Evolutionary conservation across 2,329 filamentous ascomycete genomes (phyloP).

Genomic region (Cordyceps militaris): DNA sequence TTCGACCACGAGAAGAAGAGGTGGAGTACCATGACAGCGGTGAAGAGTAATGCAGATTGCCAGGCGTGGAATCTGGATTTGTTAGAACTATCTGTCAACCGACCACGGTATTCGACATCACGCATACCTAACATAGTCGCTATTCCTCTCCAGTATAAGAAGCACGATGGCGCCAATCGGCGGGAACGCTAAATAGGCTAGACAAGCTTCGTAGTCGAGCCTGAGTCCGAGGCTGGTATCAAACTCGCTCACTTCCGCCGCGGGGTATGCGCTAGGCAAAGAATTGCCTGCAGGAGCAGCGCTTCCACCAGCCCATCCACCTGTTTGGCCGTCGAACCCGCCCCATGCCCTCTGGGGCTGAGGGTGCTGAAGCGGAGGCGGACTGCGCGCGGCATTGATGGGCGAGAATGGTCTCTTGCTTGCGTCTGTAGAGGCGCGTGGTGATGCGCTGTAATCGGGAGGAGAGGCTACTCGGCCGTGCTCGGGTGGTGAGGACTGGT

Average conservation of each 20-base stretch:
- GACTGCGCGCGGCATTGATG: slow-evolving; percentile 33
- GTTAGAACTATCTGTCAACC: neutral
- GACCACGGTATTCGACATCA: neutral
- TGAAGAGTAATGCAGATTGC: slow-evolving; percentile 83
- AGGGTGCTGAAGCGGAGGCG: slow-evolving; percentile 38
- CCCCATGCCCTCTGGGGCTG: slow-evolving; percentile 52
- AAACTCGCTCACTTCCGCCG: slow-evolving; percentile 65
- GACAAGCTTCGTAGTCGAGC: slow-evolving; percentile 81
- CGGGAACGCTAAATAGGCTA: slow-evolving; percentile 81
- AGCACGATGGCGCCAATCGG: slow-evolving; percentile 80
- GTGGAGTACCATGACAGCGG: slow-evolving; percentile 67
- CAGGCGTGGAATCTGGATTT: slow-evolving; percentile 74
- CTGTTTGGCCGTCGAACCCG: slow-evolving; percentile 32
- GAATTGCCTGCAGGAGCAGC: slow-evolving; percentile 16
- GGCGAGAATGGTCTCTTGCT: slow-evolving; percentile 47
- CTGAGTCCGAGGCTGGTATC: slow-evolving; percentile 83
- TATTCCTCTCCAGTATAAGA: slow-evolving; percentile 83
- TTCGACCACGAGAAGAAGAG: slow-evolving; percentile 79
- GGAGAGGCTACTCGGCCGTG: slow-evolving; percentile 74
- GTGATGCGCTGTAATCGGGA: slow-evolving; percentile 46
- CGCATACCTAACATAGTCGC: slow-evolving; percentile 84
- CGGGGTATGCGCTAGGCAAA: slow-evolving; percentile 32
- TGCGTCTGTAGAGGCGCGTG: slow-evolving; percentile 49
- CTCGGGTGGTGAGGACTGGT: slow-evolving; percentile 89
- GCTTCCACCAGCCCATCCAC: slow-evolving; percentile 22